Evolutionary conservation across 2,329 filamentous ascomycete genomes (phyloP), one percentile per base, ranked within the genome.

Genomic region (Neonectria punicea): DNA sequence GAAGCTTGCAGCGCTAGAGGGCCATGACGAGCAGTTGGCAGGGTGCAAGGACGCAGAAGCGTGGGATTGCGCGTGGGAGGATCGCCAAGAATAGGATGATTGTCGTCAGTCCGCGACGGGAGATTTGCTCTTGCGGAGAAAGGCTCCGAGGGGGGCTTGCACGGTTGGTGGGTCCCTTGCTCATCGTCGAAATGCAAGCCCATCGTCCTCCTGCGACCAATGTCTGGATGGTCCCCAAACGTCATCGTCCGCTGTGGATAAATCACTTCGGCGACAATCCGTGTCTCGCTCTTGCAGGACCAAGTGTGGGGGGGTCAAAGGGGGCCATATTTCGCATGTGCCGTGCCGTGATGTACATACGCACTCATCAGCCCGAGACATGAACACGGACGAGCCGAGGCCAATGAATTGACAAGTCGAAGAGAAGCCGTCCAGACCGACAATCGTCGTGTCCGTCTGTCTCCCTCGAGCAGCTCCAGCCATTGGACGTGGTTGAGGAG

Each of bases 21-120:
- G 41, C 25, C 18, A 18, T 57, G 41, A 25, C 25, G 32, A 69
- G 60, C 59, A 39, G 36, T n/a, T n/a, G 5, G 36, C 36, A 63
- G 44, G 51, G 50, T 55, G 53, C 56, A 61, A 53, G 46, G 51
- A 22, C 46, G 3, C 25, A 22, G 10, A 43, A 47, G 22, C 32
- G 60, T 58, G 61, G 32, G 57, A 70, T 72, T 71, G 63, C 62
- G 67, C 60, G 63, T 61, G 61, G 55, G 54, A 67, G 22, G 22
- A 44, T 51, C 53, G 61, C 66, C 60, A 67, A 65, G 61, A 65
- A 70, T 68, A 70, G 66, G 57, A 51, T 41, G 61, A 66, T 55
- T 57, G 25, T 55, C 28, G 41, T 39, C 54, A 57, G 46, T 30
- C 32, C 43, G 55, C 32, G 43, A 28, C 36, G 36, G 41, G 30